These are phyloP conservation scores for Fusarium multiceps DNA, from an alignment of 2,329 filamentous ascomycete genomes.

Conservation along the genomic window DNA sequence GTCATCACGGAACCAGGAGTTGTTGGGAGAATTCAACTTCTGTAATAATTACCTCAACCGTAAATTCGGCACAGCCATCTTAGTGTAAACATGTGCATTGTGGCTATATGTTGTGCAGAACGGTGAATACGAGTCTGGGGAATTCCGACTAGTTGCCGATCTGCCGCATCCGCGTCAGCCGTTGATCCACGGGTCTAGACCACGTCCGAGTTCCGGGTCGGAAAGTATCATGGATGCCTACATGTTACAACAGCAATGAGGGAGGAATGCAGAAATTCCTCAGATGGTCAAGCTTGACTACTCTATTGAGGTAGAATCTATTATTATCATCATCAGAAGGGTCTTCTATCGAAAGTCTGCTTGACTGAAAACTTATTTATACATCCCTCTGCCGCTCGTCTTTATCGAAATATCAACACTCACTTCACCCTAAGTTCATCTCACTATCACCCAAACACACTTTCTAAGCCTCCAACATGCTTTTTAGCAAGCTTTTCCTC, in stretches of 20 bases:
- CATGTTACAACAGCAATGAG: not conserved
- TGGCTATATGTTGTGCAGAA: not conserved
- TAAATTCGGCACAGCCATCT: not conserved
- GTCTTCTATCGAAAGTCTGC: too few relatives aligned
- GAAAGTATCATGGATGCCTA: not conserved
- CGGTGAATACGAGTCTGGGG: not conserved
- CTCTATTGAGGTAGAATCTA: not conserved
- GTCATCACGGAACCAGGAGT: not conserved
- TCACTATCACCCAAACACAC: not conserved
- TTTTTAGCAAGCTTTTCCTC: slow-evolving; percentile 19
- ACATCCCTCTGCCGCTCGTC: not conserved
- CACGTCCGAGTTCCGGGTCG: not conserved
- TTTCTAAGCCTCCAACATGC: slow-evolving; percentile 7
- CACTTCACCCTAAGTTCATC: not conserved
- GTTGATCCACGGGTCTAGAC: not conserved
- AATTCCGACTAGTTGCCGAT: not conserved
- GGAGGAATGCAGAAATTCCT: too few relatives aligned
- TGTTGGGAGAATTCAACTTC: not conserved
- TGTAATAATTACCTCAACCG: not conserved
- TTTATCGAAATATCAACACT: not conserved
- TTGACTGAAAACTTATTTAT: not conserved
- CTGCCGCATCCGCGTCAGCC: not conserved
- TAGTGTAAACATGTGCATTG: not conserved
- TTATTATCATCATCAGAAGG: not conserved
- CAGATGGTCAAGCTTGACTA: not conserved